Evolutionary conservation across 1,139 yeast genomes (phyloP), one percentile per base, ranked within the genome.

Genomic region (Wickerhamiella infanticola): DNA sequence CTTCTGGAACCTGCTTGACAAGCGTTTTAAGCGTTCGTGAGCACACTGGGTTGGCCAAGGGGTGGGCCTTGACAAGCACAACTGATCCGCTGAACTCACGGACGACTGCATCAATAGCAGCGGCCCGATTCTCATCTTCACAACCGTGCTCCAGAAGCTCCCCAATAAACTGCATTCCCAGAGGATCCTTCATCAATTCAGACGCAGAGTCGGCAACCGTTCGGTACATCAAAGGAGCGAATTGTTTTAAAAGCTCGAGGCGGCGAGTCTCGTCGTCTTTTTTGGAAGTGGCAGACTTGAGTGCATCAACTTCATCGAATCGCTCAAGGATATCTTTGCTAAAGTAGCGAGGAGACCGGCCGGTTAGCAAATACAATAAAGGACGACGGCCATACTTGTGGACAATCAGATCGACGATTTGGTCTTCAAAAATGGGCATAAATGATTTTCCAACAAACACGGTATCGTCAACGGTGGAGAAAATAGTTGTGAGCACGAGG

Each of bases 381-480:
- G 97, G 95, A 63, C 95, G 77, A 67, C 98, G 77, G 37, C 90
- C 85, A 58, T 73, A 81, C 61, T 86, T 85, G 55, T 82, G 81
- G 45, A 70, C 69, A 39, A 82, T 67, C 39, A 85, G 65, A 42
- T 74, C 76, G 8, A 74, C 72, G 55, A 85, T 67, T 41, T 70
- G 64, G 42, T 73, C 69, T 54, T 75, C 72, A 46, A 77, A 70
- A 49, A 79, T 81, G 37, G 72, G 67, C 37, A 70, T 67, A 59
- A 88, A 81, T 0, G 93, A 74, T 63, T 84, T 86, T 60, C 72
- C 72, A 43, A 85, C 73, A 56, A 85, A 70, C 44, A 82, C 93
- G 3, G 97, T 86, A 69, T 90, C 98, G 69, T 90, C 98, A 45
- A 88, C 94, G 27, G 93, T 79, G 75, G 81, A 73, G 65, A 84